Conservation (phyloP, 2,329 filamentous ascomycete species). For the Ceratocystis diversiconidia region DNA sequence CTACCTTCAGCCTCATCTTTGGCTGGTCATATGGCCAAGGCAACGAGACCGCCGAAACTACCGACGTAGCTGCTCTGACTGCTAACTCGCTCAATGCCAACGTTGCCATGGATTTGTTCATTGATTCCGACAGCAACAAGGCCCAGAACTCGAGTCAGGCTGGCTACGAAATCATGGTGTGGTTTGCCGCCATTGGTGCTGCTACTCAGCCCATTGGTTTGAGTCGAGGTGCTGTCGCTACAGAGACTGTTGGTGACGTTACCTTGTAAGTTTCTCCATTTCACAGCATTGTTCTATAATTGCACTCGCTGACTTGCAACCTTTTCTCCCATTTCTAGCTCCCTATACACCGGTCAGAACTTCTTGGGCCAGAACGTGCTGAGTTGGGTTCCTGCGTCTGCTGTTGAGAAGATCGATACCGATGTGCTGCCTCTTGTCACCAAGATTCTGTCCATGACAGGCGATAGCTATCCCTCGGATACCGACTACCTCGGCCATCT, state of each 20-base stretch:
- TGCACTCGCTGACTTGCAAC: not conserved
- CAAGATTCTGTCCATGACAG: conserved; percentile 25
- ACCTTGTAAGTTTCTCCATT: conserved; percentile 28
- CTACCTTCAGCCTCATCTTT: conserved; percentile 31
- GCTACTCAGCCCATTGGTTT: conserved; percentile 36
- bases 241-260: conserved; percentile 28
- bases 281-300: not conserved
- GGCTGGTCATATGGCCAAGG: conserved; percentile 38
- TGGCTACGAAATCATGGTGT: conserved; percentile 42
- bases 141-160: conserved; percentile 31
- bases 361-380: conserved; percentile 31
- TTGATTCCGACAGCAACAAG: conserved; percentile 32
- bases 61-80: conserved; percentile 26
- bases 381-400: conserved; percentile 32
- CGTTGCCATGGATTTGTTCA: conserved; percentile 45
- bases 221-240: conserved; percentile 24
- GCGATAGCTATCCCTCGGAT: conserved; percentile 26
- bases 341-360: conserved; percentile 32
- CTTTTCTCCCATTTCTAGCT: conserved; percentile 23
- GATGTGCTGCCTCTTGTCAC: conserved; percentile 34
- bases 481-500: conserved; percentile 38
- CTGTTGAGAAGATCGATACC: conserved; percentile 31
- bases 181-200: conserved; percentile 35
- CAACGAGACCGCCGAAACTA: conserved; percentile 27
- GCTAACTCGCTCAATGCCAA: conserved; percentile 35